Percentiles rank a stretch among this genome's conserved stretches.
Conservation (phyloP, 345 rosid genomes). For the Rhizophora apiculata region DNA sequence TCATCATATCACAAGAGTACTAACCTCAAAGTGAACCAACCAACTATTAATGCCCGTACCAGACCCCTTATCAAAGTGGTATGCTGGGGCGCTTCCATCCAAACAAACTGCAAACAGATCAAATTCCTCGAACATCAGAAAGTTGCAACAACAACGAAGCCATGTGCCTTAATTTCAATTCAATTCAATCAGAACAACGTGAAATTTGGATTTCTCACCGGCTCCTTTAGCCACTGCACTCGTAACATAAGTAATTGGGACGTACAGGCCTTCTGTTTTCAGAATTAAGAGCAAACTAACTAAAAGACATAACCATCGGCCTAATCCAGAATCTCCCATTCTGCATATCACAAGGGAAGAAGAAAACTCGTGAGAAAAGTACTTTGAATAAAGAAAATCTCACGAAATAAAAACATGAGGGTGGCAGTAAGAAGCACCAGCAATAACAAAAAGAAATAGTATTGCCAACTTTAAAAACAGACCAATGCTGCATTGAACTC, state of each 20-base stretch:
- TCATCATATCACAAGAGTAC: not conserved
- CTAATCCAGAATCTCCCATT: slow-evolving; percentile 51
- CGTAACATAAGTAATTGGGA: slow-evolving; percentile 51
- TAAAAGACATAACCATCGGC: slow-evolving; percentile 42
- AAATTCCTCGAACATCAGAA: not conserved
- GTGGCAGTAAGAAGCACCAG: not conserved
- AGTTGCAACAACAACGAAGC: not conserved
- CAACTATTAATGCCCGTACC: slow-evolving; percentile 82
- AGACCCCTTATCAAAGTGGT: slow-evolving; percentile 68
- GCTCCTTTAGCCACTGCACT: slow-evolving; percentile 81
- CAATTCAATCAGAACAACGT: no score
- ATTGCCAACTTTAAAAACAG: no score
- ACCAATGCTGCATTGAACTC: not conserved
- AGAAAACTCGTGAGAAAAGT: not conserved
- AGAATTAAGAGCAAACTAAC: slow-evolving; percentile 37
- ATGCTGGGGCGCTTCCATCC: slow-evolving; percentile 97
- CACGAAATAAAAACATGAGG: slow-evolving; percentile 2
- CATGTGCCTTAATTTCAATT: no score
- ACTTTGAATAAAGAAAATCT: not conserved
- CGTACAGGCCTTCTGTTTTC: slow-evolving; percentile 45
- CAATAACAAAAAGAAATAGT: no score
- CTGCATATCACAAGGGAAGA: slow-evolving; percentile 34
- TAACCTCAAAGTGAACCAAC: slow-evolving; percentile 83
- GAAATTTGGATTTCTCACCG: slow-evolving; percentile 39
- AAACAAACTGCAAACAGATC: slow-evolving; percentile 64